Conservation (phyloP, 2,329 filamentous ascomycete species). For the Dactylellina drechsleri region DNA sequence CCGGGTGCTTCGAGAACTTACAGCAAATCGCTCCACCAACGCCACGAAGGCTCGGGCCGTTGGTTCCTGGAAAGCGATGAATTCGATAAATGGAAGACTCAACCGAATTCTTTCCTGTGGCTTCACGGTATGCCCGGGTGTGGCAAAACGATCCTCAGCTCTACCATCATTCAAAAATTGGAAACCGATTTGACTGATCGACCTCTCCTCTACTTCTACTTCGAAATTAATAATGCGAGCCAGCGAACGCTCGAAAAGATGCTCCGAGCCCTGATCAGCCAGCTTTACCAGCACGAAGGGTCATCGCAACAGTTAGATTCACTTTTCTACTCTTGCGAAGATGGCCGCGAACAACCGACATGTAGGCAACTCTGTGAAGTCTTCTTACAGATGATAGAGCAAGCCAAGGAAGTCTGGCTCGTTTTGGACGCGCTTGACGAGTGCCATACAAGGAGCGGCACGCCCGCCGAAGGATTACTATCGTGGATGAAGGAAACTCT, state of each 20-base stretch:
- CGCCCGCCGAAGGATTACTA: neutral
- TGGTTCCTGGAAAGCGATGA: conserved; percentile 60
- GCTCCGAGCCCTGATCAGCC: conserved; percentile 61
- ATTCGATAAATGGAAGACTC: conserved; percentile 60
- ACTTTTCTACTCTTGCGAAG: conserved; percentile 57
- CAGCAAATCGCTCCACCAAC: neutral
- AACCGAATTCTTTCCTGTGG: conserved; percentile 60
- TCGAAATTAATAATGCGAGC: conserved; percentile 62
- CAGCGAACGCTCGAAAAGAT: conserved; percentile 61
- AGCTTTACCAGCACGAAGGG: conserved; percentile 58
- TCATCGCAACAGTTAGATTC: conserved; percentile 56
- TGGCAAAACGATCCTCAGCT: conserved; percentile 63
- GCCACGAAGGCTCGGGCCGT: neutral
- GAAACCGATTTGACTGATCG: neutral
- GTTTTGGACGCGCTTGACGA: conserved; percentile 60
- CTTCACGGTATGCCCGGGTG: conserved; percentile 63
- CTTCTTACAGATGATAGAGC: conserved; percentile 58
- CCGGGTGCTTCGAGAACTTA: neutral
- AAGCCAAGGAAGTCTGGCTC: conserved; percentile 57
- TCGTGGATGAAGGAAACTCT: neutral
- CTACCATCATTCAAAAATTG: conserved; percentile 60
- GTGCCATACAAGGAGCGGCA: conserved; percentile 36
- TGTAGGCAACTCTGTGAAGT: conserved; percentile 56
- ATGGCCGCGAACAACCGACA: conserved; percentile 58
- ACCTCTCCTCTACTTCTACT: conserved; percentile 60